Conservation (phyloP, 2,329 filamentous ascomycete genomes). For the Didymella pinodella region DNA sequence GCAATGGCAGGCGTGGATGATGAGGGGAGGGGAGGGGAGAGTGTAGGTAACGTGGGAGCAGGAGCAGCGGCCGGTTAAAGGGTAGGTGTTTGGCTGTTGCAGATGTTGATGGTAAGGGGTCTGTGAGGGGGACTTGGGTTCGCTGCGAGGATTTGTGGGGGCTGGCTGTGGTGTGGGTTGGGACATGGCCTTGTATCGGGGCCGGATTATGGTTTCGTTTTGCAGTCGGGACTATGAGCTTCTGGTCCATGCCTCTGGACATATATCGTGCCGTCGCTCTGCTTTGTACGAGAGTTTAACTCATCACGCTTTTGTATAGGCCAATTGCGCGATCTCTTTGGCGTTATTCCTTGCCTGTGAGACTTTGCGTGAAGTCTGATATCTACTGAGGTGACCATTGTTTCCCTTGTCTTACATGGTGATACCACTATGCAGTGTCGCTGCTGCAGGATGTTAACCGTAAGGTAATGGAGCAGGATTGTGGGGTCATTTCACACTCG, state of each 20-base stretch:
- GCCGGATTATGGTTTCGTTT: neutral
- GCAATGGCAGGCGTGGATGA: slow-evolving; percentile 56
- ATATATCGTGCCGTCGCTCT: neutral
- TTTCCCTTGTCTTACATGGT: too few relatives aligned
- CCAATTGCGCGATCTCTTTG: neutral
- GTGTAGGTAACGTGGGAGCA: slow-evolving; percentile 33
- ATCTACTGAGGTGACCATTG: too few relatives aligned
- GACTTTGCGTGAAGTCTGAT: too few relatives aligned
- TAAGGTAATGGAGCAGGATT: too few relatives aligned
- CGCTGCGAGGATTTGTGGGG: neutral
- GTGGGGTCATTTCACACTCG: too few relatives aligned
- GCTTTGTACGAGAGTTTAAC: neutral
- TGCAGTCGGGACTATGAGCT: neutral
- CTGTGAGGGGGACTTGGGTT: neutral
- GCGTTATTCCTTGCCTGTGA: too few relatives aligned
- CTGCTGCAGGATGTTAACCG: too few relatives aligned
- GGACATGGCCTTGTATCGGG: neutral
- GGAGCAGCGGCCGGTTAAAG: slow-evolving; percentile 29
- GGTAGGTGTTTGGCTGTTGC: neutral
- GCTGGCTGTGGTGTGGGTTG: neutral
- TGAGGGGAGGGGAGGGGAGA: slow-evolving; percentile 37
- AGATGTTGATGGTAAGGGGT: neutral
- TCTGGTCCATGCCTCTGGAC: neutral
- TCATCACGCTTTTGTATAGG: slow-evolving; percentile 2
- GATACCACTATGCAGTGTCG: too few relatives aligned